phyloP scores from a whole-genome alignment of 2,329 filamentous ascomycete species.

The Colletotrichum orbiculare region DNA sequence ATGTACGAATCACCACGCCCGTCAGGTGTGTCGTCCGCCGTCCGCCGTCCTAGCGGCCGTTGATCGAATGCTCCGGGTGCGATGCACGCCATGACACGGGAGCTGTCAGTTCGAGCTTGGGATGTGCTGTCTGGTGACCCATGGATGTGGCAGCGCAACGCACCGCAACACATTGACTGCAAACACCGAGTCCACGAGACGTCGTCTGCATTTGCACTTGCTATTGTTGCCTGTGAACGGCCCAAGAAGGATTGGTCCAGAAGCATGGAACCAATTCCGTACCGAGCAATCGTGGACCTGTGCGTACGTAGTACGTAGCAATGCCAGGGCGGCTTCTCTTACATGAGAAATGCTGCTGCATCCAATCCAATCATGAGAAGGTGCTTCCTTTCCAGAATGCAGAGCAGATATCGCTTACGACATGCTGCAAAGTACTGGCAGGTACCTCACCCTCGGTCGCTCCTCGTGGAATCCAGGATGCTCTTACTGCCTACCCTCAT shows the following conservation, averaged over 20 bases:
- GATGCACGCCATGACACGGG: conserved; percentile 15
- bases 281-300: conserved; percentile 1
- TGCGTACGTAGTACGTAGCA: background rate
- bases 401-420: no score
- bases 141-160: conserved; percentile 5
- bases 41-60: conserved; percentile 18
- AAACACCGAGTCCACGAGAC: conserved; percentile 27
- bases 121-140: conserved; percentile 20
- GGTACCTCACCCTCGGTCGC: conserved; percentile 3
- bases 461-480: conserved; percentile 1
- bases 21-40: background rate
- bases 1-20: no score
- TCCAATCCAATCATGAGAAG: background rate
- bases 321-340: conserved; percentile 15
- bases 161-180: background rate
- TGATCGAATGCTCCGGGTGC: background rate
- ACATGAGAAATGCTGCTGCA: conserved; percentile 13
- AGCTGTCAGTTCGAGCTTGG: conserved; percentile 22
- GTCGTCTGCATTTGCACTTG: background rate
- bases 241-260: conserved; percentile 15
- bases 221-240: conserved; percentile 12
- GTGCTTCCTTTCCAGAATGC: no score
- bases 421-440: background rate
- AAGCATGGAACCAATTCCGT: conserved; percentile 21
- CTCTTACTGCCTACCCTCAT: background rate